These are phyloP conservation scores for Aspergillus wentii DNA, from an alignment of 495 filamentous ascomycete genomes.

Conservation along the genomic window DNA sequence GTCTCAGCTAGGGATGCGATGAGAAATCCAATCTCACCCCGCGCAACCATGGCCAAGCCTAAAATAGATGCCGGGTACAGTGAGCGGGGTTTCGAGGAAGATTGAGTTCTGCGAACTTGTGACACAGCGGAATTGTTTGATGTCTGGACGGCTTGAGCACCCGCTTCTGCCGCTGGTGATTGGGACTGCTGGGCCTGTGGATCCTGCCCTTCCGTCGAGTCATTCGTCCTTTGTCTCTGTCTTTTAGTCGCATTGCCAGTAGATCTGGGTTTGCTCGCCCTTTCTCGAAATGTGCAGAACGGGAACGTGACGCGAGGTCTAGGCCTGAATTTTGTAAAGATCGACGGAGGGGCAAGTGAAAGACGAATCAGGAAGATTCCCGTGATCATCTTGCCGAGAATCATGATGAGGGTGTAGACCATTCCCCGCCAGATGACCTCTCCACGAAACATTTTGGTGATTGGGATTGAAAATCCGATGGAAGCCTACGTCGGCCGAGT, in stretches of 20 bases:
- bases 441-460: slow-evolving; percentile 61
- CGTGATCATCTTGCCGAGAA: slow-evolving; percentile 56
- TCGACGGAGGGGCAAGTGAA: slow-evolving; percentile 10
- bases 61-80: slow-evolving; percentile 58
- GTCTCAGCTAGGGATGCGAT: slow-evolving; percentile 66
- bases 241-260: neutral
- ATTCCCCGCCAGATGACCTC: slow-evolving; percentile 66
- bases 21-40: slow-evolving; percentile 76
- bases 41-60: slow-evolving; percentile 62
- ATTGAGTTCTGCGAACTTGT: neutral
- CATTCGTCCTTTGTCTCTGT: neutral
- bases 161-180: neutral
- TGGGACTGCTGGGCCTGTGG: neutral
- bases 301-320: neutral
- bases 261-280: neutral
- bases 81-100: slow-evolving; percentile 42
- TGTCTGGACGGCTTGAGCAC: neutral
- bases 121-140: neutral
- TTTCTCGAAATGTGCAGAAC: neutral
- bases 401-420: slow-evolving; percentile 68
- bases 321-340: neutral
- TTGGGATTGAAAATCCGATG: slow-evolving; percentile 75
- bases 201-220: neutral
- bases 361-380: slow-evolving; percentile 61
- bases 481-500: slow-evolving; percentile 44